Conservation (phyloP, 2,329 filamentous ascomycete species). For the Cercospora janseana region DNA sequence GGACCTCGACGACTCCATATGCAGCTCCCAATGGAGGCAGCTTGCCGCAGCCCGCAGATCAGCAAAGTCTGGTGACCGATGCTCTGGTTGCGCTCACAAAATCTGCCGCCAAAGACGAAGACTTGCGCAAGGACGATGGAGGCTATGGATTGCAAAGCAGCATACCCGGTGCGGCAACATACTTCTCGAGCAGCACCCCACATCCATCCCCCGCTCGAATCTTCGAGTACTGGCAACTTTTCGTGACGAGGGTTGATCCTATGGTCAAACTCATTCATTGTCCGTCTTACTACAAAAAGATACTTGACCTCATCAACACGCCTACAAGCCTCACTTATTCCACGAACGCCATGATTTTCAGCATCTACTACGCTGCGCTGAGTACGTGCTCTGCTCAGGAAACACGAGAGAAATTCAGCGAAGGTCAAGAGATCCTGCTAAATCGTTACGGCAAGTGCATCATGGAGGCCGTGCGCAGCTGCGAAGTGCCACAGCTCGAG, state of each 20-base stretch:
- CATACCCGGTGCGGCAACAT: background rate
- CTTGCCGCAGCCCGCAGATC: conserved; percentile 14
- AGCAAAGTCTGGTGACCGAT: conserved; percentile 31
- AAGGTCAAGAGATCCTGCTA: conserved; percentile 23
- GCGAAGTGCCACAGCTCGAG: conserved; percentile 25
- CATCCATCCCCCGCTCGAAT: conserved; percentile 25
- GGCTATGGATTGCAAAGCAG: conserved; percentile 8
- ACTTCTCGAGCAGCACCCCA: conserved; percentile 5
- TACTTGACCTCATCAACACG: conserved; percentile 24
- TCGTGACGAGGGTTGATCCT: conserved; percentile 30
- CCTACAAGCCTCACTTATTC: conserved; percentile 16
- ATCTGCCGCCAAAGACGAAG: conserved; percentile 26
- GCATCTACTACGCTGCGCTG: conserved; percentile 31
- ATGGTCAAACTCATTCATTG: conserved; percentile 34
- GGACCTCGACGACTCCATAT: conserved; percentile 1
- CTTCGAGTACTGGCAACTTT: conserved; percentile 34
- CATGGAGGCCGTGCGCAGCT: conserved; percentile 20
- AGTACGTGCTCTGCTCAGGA: conserved; percentile 31
- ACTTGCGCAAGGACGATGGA: conserved; percentile 21
- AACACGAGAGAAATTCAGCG: conserved; percentile 26
- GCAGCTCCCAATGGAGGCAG: conserved; percentile 2
- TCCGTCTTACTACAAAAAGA: conserved; percentile 25
- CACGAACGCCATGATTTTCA: conserved; percentile 27
- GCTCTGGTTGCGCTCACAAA: conserved; percentile 31
- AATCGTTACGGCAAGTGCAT: conserved; percentile 22